A percentile compares a stretch with the other conserved stretches of the same genome.
Evolutionary conservation across 495 filamentous ascomycete species (phyloP).

Genomic region (Aspergillus wentii): DNA sequence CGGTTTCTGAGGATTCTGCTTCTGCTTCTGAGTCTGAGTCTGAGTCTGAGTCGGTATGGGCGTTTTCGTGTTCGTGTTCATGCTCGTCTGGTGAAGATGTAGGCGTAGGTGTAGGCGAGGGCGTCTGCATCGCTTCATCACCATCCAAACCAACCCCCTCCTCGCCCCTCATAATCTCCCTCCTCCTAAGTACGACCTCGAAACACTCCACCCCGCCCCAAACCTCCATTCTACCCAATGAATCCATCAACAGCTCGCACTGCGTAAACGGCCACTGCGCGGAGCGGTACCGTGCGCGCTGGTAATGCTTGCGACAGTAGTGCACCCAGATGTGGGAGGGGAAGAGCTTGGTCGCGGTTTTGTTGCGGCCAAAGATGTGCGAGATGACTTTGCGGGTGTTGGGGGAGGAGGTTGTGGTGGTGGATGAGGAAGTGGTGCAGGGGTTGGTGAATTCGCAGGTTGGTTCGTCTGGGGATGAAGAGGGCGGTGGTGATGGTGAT

Average conservation of each 20-base stretch:
- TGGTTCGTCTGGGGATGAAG: background rate
- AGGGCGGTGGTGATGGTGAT: background rate
- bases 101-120: background rate
- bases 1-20: background rate
- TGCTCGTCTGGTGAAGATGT: background rate
- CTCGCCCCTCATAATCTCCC: conserved; percentile 11
- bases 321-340: conserved; percentile 62
- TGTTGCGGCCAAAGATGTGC: conserved; percentile 88
- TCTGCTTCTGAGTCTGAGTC: background rate
- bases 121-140: background rate
- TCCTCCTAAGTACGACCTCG: conserved; percentile 20
- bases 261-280: conserved; percentile 56
- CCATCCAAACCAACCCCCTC: too few relatives aligned
- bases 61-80: conserved; percentile 1
- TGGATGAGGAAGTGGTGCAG: conserved; percentile 35
- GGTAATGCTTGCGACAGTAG: conserved; percentile 82
- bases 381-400: conserved; percentile 66
- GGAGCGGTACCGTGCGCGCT: conserved; percentile 64
- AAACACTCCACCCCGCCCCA: conserved; percentile 51
- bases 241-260: conserved; percentile 51
- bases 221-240: conserved; percentile 51
- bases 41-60: background rate
- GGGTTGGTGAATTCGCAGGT: conserved; percentile 11
- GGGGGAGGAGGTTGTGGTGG: background rate
- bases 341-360: conserved; percentile 63